A percentile compares a stretch with the other conserved stretches of the same genome.
Conservation (phyloP, 768 basidiomycete species). For the Kwoniella sp. region DNA sequence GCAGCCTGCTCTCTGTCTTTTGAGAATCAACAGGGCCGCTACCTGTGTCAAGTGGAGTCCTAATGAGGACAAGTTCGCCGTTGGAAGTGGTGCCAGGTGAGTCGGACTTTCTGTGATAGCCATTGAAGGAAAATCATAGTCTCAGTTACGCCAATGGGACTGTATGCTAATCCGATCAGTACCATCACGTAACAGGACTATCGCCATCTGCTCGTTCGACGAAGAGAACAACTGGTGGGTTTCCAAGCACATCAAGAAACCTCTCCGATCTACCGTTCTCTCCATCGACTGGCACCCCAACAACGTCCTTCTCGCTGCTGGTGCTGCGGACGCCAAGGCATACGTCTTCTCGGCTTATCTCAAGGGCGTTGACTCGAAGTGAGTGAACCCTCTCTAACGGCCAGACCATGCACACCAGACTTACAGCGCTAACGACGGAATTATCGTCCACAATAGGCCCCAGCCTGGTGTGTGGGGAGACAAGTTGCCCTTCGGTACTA, state of each 20-base stretch:
- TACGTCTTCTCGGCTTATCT: slow-evolving; percentile 97
- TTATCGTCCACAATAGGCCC: slow-evolving; percentile 64
- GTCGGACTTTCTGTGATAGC: slow-evolving; percentile 18
- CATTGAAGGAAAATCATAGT: no score
- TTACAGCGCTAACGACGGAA: slow-evolving; percentile 13
- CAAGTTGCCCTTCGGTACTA: slow-evolving; percentile 93
- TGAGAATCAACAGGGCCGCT: slow-evolving; percentile 93
- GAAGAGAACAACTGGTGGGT: slow-evolving; percentile 99
- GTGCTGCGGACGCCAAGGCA: slow-evolving; percentile 97
- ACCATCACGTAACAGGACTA: slow-evolving; percentile 70
- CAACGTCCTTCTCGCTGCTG: slow-evolving; percentile 93
- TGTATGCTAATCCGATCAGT: no score
- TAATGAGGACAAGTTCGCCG: slow-evolving; percentile 97
- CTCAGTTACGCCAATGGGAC: no score
- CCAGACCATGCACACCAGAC: not conserved
- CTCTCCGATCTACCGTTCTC: slow-evolving; percentile 90
- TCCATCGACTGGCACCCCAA: slow-evolving; percentile 98
- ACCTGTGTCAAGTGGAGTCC: slow-evolving; percentile 96
- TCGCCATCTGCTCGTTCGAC: slow-evolving; percentile 96
- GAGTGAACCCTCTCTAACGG: slow-evolving; percentile 27
- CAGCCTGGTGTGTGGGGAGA: slow-evolving; percentile 93
- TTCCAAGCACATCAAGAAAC: slow-evolving; percentile 94
- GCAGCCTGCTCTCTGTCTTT: slow-evolving; percentile 95
- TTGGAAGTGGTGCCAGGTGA: slow-evolving; percentile 91
- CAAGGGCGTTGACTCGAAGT: slow-evolving; percentile 96